Evolutionary conservation across 2,329 filamentous ascomycete genomes (phyloP).

Genomic region (Fusarium longipes): DNA sequence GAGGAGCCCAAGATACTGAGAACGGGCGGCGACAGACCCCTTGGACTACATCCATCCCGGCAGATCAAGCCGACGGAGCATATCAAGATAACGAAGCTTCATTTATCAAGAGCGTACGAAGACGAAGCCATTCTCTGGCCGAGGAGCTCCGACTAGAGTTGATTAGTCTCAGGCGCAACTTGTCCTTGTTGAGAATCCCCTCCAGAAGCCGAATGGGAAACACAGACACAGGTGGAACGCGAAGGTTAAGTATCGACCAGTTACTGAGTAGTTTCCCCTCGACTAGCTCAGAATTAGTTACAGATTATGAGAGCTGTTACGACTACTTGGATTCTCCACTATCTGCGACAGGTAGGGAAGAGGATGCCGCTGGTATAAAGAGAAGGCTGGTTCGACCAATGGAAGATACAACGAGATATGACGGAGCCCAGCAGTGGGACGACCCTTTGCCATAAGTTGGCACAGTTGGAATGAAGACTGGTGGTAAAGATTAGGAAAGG

Average conservation of each 20-base stretch:
- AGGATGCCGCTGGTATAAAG: constrained; percentile 27
- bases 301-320: constrained; percentile 34
- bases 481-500: constrained; percentile 16
- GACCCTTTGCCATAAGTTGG: constrained; percentile 5
- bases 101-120: constrained; percentile 44
- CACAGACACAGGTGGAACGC: constrained; percentile 1
- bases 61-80: constrained; percentile 15
- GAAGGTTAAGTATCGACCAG: constrained; percentile 37
- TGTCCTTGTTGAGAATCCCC: constrained; percentile 22
- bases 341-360: constrained; percentile 39
- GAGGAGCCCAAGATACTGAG: constrained; percentile 24
- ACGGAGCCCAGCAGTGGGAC: constrained; percentile 33
- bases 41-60: constrained; percentile 32
- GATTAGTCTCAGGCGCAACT: constrained; percentile 35
- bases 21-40: constrained; percentile 33
- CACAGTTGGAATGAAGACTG: neutral
- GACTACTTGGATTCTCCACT: constrained; percentile 37
- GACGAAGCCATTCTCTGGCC: constrained; percentile 43
- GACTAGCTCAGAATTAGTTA: constrained; percentile 27
- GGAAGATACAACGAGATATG: constrained; percentile 10
- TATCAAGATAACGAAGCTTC: constrained; percentile 36
- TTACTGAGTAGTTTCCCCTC: constrained; percentile 25
- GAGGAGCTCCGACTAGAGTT: constrained; percentile 44
- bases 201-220: constrained; percentile 10
- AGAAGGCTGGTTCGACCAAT: constrained; percentile 26